Evolutionary conservation across 176 grass and related monocot genomes (phyloP).

Genomic region (Triticum dicoccoides): DNA sequence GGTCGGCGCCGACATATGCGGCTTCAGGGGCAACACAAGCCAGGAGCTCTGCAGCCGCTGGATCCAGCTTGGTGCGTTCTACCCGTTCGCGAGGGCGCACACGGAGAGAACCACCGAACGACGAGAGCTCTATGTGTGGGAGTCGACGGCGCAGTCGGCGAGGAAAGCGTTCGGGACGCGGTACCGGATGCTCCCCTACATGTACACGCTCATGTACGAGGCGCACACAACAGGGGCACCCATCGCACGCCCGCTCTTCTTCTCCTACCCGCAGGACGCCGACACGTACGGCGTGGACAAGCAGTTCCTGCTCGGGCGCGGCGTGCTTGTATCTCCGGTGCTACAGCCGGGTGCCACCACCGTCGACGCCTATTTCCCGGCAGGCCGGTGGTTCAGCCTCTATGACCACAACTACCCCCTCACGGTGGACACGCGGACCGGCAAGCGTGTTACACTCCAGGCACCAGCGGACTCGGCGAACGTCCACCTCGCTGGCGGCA

Average conservation of each 20-base stretch:
- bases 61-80: conserved; percentile 97
- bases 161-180: conserved; percentile 68
- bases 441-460: conserved; percentile 38
- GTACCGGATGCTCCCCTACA: conserved; percentile 65
- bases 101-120: conserved; percentile 40
- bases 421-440: neutral
- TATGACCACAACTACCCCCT: conserved; percentile 50
- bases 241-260: conserved; percentile 82
- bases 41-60: conserved; percentile 85
- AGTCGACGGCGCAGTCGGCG: conserved; percentile 55
- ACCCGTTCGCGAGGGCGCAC: conserved; percentile 85
- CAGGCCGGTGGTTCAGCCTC: conserved; percentile 71
- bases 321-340: conserved; percentile 72
- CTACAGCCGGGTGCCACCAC: conserved; percentile 29
- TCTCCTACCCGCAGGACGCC: conserved; percentile 63
- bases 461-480: conserved; percentile 58
- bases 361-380: conserved; percentile 68
- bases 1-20: conserved; percentile 87
- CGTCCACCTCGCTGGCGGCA: conserved; percentile 61
- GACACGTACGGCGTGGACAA: conserved; percentile 48
- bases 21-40: conserved; percentile 59
- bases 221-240: conserved; percentile 66
- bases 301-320: conserved; percentile 65
- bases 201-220: conserved; percentile 86
- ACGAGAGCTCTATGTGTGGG: conserved; percentile 78